Base-by-base conservation (phyloP, 768 basidiomycete genomes). In the Amyloporia xantha region DNA sequence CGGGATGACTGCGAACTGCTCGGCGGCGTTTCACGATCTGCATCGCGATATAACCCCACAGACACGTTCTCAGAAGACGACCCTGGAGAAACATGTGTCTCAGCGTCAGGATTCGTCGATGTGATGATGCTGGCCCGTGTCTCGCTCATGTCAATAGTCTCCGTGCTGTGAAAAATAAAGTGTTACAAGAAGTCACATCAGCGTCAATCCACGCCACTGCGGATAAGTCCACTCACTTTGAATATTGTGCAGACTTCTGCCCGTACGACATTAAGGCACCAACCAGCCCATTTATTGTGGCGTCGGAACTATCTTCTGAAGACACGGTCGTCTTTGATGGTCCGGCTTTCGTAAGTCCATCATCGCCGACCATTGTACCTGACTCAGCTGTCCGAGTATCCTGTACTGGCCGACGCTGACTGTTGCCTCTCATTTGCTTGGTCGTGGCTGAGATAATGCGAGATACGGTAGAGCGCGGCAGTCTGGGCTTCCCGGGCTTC, bases 1-100 rank as follows among this genome's bases (percentile, higher is more conserved):
- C 77, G 76, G 5, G 79, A 80, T 55, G 79, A 65, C 57, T 79
- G 75, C 35, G 77, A 78, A 53, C 77, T 39, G 41, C 74, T 75
- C 35, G 79, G 58, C 26, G 64, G 66, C 21, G 47, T 48, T 27
- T 48, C 40, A 27, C 46, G 41, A 38, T 38, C 39, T 19, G 25
- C 10, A 39, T 46, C 44, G 35, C 44, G 30, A 33, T 41, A n/a
- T 27, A 7, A 21, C 13, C 24, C 37, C 47, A 38, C 13, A 10
- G 47, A 48, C 36, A 25, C 17, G 38, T 28, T 27, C 9, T 7
- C 30, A 33, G 42, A 43, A 15, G 23, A 43, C 6, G 24, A 43
- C 24, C 26, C 42, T 68, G 51, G 56, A 75, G 73, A 21, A 71
- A 70, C 7, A 74, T 61, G 39, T 76, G 71, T 27, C 62, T 65